These are phyloP conservation scores for Colletotrichum sp. DNA, from an alignment of 2,329 filamentous ascomycete genomes.

Conservation along the genomic window DNA sequence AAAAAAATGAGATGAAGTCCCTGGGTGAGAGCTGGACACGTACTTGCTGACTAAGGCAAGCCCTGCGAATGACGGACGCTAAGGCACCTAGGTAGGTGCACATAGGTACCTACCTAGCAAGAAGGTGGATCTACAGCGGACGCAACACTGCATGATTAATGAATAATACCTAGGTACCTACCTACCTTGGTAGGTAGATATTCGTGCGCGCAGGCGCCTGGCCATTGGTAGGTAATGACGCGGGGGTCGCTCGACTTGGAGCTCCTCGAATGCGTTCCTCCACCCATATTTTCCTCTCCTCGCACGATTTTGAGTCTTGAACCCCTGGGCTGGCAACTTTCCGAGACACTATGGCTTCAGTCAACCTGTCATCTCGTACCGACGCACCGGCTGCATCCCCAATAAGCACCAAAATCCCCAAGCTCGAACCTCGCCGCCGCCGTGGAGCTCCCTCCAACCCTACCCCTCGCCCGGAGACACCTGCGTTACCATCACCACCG, in stretches of 20 bases:
- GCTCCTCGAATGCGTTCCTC: background rate
- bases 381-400: background rate
- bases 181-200: too few species aligned
- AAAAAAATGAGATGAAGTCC: background rate
- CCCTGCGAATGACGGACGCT: background rate
- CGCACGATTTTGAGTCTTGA: background rate
- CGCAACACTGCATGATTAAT: background rate
- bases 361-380: background rate
- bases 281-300: background rate
- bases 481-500: slow-evolving; percentile 72
- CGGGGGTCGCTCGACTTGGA: background rate
- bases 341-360: slow-evolving; percentile 2
- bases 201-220: background rate
- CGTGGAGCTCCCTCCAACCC: slow-evolving; percentile 57
- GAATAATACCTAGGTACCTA: too few species aligned
- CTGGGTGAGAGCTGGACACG: background rate
- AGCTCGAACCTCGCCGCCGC: slow-evolving; percentile 68
- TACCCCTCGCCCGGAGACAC: slow-evolving; percentile 76
- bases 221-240: background rate
- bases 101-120: background rate
- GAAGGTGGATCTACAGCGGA: background rate
- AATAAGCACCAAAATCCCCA: slow-evolving; percentile 56
- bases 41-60: slow-evolving; percentile 1
- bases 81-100: background rate
- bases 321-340: background rate